phyloP scores from a whole-genome alignment of 768 basidiomycete species.

The Royoungia palumana region DNA sequence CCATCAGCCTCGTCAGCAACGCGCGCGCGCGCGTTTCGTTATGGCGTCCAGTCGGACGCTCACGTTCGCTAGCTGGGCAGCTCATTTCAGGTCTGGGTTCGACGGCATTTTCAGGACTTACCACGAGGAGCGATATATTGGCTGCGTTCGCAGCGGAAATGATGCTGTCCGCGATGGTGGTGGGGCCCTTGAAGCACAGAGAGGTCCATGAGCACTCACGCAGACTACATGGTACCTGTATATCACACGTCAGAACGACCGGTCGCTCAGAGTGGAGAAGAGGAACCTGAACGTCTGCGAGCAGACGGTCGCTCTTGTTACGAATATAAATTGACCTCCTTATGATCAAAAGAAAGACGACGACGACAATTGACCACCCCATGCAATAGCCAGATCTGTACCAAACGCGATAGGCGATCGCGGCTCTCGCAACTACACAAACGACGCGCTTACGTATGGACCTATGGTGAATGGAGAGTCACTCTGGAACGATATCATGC shows the following conservation, averaged over 20 bases:
- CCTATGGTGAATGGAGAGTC: slow-evolving; percentile 1
- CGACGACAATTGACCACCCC: slow-evolving; percentile 9
- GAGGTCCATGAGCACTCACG: slow-evolving; percentile 5
- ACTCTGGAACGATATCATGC: not conserved
- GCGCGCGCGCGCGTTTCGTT: not conserved
- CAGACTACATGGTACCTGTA: slow-evolving; percentile 18
- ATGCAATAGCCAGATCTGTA: slow-evolving; percentile 8
- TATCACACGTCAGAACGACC: not conserved
- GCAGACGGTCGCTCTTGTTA: not conserved
- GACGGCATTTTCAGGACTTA: not conserved
- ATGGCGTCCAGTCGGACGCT: not conserved
- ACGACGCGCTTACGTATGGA: slow-evolving; percentile 9
- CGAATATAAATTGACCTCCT: slow-evolving; percentile 10
- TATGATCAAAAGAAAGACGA: slow-evolving; percentile 21
- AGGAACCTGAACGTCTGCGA: slow-evolving; percentile 12
- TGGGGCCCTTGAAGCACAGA: not conserved
- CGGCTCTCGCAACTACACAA: not conserved
- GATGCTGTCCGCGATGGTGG: not conserved
- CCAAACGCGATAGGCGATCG: not conserved
- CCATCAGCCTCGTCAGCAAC: not conserved
- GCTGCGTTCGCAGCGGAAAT: slow-evolving; percentile 6
- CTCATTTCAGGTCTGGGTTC: not conserved
- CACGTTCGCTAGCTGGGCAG: slow-evolving; percentile 6
- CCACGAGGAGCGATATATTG: slow-evolving; percentile 13
- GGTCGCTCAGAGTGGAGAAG: not conserved